Evolutionary conservation across 2,329 filamentous ascomycete species (phyloP), one percentile per base, ranked within the genome.

Genomic region (Aspergillus cejpii): DNA sequence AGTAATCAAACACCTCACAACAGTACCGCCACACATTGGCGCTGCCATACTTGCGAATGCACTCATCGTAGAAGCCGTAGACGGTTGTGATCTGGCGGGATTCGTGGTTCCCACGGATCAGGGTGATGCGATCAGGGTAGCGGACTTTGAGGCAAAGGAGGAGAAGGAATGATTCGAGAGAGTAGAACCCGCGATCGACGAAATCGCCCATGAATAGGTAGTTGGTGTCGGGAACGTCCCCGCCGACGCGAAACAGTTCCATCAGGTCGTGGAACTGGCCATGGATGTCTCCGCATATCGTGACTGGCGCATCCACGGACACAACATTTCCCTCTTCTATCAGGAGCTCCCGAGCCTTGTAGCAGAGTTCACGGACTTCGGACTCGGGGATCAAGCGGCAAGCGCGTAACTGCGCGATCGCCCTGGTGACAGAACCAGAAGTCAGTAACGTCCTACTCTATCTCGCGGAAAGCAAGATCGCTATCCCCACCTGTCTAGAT

Each of bases 141-240:
- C 91, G 85, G 50, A 97, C 91, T 77, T 97, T 97, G 59, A 97
- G 81, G 64, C 89, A 95, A 42, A 98, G 80, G 8, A 98, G 83
- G 44, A 98, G 85, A 50, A 96, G 83, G 64, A 98, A 96, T 3
- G 90, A 92, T 72, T 98, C 91, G 57, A 98, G 83, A 2, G 88
- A 95, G 74, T 97, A 98, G 76, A 96, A 98, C 47, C 91, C 91
- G 53, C 91, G 87, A 68, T 98, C 91, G 63, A 98, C 91, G 60
- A 96, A 98, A 69, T 98, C 91, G 64, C 91, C 90, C 88, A 96
- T 95, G 71, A 96, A 96, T 3, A 96, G 80, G 67, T 96, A 96
- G 63, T 94, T 95, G 24, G 90, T 96, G 62, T 96, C 91, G 31
- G 90, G 90, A 3, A 94, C 87, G 65, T 95, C 88, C 52, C 90